Percentiles rank a stretch among this genome's conserved stretches.
phyloP scores from a whole-genome alignment of 139 green algal species.

The Volvox africanus region DNA sequence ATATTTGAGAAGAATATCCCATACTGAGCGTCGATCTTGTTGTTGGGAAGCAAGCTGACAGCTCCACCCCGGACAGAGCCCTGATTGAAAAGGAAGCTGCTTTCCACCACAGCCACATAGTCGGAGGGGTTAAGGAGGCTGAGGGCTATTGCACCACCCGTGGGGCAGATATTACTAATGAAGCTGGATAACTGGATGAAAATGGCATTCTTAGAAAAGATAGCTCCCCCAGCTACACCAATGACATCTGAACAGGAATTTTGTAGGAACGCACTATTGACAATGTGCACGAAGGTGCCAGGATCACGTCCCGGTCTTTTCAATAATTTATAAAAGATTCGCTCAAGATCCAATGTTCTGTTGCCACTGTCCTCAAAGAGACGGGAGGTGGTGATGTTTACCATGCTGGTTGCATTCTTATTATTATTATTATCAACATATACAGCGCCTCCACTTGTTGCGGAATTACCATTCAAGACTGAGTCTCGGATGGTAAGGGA shows the following conservation, averaged over 20 bases:
- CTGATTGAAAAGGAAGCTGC: not conserved
- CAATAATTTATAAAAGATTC: too few relatives aligned
- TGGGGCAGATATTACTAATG: not conserved
- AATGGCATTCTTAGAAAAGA: too few relatives aligned
- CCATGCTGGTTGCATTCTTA: too few relatives aligned
- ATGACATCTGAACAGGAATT: not conserved
- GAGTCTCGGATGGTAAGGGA: too few relatives aligned
- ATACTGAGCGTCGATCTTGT: not conserved
- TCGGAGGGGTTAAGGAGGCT: not conserved
- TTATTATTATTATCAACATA: too few relatives aligned
- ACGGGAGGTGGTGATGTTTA: too few relatives aligned
- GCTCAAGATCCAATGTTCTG: too few relatives aligned
- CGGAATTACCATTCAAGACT: too few relatives aligned
- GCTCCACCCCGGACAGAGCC: not conserved
- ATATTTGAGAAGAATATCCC: not conserved
- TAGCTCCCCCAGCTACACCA: too few relatives aligned
- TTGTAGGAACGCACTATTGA: not conserved
- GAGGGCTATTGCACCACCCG: not conserved
- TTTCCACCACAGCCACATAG: not conserved
- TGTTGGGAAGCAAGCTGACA: not conserved
- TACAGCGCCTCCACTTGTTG: too few relatives aligned
- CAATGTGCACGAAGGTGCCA: not conserved
- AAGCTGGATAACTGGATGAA: not conserved
- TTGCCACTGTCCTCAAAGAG: too few relatives aligned
- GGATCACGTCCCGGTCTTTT: too few relatives aligned